These are phyloP conservation scores for Aspergillus asperescens DNA, from an alignment of 495 filamentous ascomycete genomes.

Conservation along the genomic window DNA sequence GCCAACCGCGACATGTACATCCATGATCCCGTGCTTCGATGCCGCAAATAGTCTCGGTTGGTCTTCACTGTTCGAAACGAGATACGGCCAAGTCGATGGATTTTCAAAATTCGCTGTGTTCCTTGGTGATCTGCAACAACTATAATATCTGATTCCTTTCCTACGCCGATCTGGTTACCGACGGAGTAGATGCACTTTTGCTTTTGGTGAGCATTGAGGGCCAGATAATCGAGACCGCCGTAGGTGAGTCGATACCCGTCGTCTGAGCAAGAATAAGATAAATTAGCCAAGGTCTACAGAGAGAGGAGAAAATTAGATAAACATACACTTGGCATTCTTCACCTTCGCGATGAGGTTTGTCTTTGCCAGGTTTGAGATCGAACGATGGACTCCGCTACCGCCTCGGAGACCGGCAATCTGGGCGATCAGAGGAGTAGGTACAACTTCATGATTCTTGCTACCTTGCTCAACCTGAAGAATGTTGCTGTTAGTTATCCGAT, in stretches of 20 bases:
- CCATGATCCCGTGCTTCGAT: constrained; percentile 74
- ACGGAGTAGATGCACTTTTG: constrained; percentile 77
- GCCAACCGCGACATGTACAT: constrained; percentile 95
- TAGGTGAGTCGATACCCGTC: constrained; percentile 97
- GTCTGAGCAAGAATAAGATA: constrained; percentile 42
- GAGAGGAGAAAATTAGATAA: not conserved
- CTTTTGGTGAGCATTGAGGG: constrained; percentile 81
- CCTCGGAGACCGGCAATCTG: constrained; percentile 76
- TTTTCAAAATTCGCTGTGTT: constrained; percentile 73
- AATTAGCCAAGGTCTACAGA: not conserved
- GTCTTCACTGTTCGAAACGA: constrained; percentile 94
- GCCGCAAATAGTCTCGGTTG: constrained; percentile 91
- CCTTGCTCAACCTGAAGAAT: constrained; percentile 74
- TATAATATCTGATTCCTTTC: constrained; percentile 96
- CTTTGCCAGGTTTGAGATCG: constrained; percentile 87
- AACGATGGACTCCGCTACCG: constrained; percentile 76
- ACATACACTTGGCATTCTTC: constrained; percentile 83
- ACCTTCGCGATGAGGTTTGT: constrained; percentile 84
- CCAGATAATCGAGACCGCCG: constrained; percentile 93
- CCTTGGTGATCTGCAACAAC: constrained; percentile 69
- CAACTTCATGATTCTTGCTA: constrained; percentile 93
- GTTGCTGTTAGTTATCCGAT: constrained; percentile 27
- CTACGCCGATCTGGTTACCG: constrained; percentile 90
- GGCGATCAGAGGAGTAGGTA: constrained; percentile 83
- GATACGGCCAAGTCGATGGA: constrained; percentile 90